Conservation (phyloP, 1,284 basidiomycete genomes). For the Meripilus lineatus region DNA sequence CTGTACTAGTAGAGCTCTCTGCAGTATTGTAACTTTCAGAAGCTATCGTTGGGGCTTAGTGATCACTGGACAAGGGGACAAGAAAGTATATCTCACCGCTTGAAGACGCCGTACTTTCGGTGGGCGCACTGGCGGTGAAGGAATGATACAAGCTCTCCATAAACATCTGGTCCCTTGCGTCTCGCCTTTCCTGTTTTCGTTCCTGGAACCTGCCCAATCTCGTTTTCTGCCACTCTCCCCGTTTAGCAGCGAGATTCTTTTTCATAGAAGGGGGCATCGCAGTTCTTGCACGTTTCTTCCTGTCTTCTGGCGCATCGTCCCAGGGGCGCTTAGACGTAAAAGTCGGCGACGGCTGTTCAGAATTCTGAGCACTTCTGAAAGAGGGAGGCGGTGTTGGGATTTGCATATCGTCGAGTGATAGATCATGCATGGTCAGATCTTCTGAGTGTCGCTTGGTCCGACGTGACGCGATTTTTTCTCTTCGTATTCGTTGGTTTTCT, state of each 20-base stretch:
- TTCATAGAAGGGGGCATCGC: neutral
- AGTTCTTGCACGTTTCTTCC: neutral
- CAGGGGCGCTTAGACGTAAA: neutral
- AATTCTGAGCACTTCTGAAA: neutral
- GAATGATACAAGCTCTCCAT: neutral
- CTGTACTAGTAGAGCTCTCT: too few species aligned
- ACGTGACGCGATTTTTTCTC: slow-evolving; percentile 26
- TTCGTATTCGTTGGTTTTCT: slow-evolving; percentile 30
- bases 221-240: neutral
- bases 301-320: neutral
- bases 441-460: slow-evolving; percentile 2
- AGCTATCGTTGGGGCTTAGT: too few species aligned
- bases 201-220: neutral
- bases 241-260: neutral
- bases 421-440: slow-evolving; percentile 15
- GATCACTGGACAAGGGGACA: too few species aligned
- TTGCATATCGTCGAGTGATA: slow-evolving; percentile 7
- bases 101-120: too few species aligned
- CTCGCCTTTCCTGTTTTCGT: neutral
- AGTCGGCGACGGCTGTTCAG: neutral
- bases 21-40: too few species aligned
- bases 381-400: neutral
- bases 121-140: too few species aligned
- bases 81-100: too few species aligned
- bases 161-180: neutral